Base-by-base conservation (phyloP, 2,329 filamentous ascomycete species). In the Cladophialophora carrionii region DNA sequence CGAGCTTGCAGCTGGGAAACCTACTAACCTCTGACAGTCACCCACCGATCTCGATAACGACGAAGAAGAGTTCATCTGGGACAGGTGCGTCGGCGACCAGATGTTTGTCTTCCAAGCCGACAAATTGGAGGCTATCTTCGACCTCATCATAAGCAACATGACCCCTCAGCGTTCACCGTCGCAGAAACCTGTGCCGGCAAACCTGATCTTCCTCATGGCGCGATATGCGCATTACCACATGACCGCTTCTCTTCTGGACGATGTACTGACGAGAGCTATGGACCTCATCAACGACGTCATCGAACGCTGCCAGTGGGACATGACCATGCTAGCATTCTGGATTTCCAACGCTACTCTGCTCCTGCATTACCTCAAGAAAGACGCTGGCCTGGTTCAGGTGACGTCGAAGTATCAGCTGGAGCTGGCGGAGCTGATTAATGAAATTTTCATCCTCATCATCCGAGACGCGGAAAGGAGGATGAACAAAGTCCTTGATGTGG, bases 71-170 rank as follows among this genome's bases (percentile, higher is more conserved):
- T 99, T 99, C 73, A 90, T 97, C 66, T 99, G 95, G 95, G 90
- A 90, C 69, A 85, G 90, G 72, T 99, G 95, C 77, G 82, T 96
- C 56, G 92, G 97, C 75, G 95, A 99, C 76, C 95, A 99, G 76
- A 99, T 99, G 95, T 99, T 99, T 76, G 95, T 99, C 43, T 99
- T 99, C 76, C 95, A 99, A 76, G 94, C 98, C 71, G 89, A 87
- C 75, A 94, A 99, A 74, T 84, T 99, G 58, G 90, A 94, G 64
- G 88, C 89, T 64, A 97, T 99, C 73, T 84, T 99, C 71, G 90
- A 96, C 75, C 95, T 98, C 62, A 88, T 98, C 75, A 96, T 99
- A 74, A 98, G 94, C 67, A 94, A 95, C 73, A 98, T 99, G 95
- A 96, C 92, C 0, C 95, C 95, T 1, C 93, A 97, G 78, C 85